Base-by-base conservation (phyloP, 2,329 filamentous ascomycete species). In the Cercospora berteroae region DNA sequence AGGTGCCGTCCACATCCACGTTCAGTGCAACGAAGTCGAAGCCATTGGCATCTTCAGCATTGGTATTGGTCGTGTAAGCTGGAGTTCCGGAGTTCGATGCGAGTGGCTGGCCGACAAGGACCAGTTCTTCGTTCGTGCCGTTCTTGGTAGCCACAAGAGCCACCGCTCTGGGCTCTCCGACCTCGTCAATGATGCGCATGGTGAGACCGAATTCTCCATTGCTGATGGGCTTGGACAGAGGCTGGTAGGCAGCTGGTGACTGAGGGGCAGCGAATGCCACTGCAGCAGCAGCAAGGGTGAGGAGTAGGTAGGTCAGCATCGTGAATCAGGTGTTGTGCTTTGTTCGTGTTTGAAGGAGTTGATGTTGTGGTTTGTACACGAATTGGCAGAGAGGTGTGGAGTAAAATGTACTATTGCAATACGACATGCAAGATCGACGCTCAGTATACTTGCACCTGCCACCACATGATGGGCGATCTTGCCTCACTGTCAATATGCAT, bases 61-160 rank as follows among this genome's bases (percentile, higher is more conserved):
- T 31, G 20, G 31, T 31, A 27, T 52, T 55, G 48, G 50, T 39
- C 29, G 55, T 60, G 44, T 67, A 67, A 13, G 69, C 64, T 16
- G 66, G 61, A 12, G 69, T 70, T 4, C 64, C 66, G 12, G 64
- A 27, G 29, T 60, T 69, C 39, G 61, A 67, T 12, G 60, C 63
- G 10, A 65, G 27, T 20, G 60, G 60, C 52, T 70, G 59, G 36
- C 56, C 64, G 33, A 68, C 56, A 27, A 69, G 18, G 12, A 67
- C 29, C 1, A 67, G 60, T 25, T 70, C 61, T 9, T 56, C 48
- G 25, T 55, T 48, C 5, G 66, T 64, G 36, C 66, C 68, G 39
- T 70, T 69, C 31, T 63, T 48, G 3, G 68, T 64, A 33, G 63
- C 68, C 16, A 67, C 65, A n/a, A 70, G 63, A 9, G 66, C 68